Evolutionary conservation across 169 alveolate genomes (phyloP).

Genomic region (Cryptosporidium ryanae): DNA sequence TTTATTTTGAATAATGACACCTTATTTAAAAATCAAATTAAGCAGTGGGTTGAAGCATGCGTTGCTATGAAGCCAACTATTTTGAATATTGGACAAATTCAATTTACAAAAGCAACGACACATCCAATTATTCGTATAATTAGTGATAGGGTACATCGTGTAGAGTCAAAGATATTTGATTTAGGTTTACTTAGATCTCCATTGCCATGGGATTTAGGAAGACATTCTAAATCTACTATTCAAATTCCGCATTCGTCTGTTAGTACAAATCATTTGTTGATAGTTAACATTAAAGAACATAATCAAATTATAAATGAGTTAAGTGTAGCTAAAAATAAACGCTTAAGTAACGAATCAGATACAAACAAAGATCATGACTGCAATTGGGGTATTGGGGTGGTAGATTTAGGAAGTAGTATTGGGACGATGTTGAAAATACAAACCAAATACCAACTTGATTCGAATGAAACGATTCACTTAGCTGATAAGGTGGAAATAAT

Average conservation of each 20-base stretch:
- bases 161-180: slow-evolving; percentile 65
- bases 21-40: slow-evolving; percentile 46
- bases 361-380: background rate
- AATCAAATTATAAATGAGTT: slow-evolving; percentile 17
- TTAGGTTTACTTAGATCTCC: slow-evolving; percentile 56
- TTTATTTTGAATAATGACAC: slow-evolving; percentile 30
- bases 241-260: slow-evolving; percentile 91
- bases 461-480: slow-evolving; percentile 51
- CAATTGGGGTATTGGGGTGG: slow-evolving; percentile 64
- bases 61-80: slow-evolving; percentile 54
- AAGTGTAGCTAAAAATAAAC: background rate
- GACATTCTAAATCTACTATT: slow-evolving; percentile 87
- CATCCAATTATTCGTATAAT: slow-evolving; percentile 56
- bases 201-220: slow-evolving; percentile 92
- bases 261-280: slow-evolving; percentile 86
- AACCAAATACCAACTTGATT: slow-evolving; percentile 23
- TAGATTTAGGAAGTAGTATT: slow-evolving; percentile 90
- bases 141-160: slow-evolving; percentile 68
- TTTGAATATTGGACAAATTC: slow-evolving; percentile 58
- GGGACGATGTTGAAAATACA: slow-evolving; percentile 86
- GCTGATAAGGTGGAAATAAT: slow-evolving; percentile 68
- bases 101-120: slow-evolving; percentile 30
- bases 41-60: slow-evolving; percentile 67
- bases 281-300: slow-evolving; percentile 78
- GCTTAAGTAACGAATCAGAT: background rate